Conservation (phyloP, 2,329 filamentous ascomycete genomes). For the Cyclaneusma minus region DNA sequence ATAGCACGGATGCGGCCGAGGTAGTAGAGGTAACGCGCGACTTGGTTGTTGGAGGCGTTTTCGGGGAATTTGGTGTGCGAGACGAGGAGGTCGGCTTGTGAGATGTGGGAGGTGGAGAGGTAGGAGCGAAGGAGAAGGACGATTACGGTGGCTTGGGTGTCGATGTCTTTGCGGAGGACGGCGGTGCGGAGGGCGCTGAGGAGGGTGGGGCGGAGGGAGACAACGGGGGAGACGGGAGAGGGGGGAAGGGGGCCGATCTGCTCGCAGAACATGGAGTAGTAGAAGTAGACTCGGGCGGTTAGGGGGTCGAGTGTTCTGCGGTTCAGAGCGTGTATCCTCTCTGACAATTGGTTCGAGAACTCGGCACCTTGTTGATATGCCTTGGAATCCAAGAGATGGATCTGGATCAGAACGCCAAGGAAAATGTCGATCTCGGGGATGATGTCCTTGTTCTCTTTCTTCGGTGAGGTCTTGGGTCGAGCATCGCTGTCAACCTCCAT, state of each 20-base stretch:
- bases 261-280: conserved; percentile 92
- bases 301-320: conserved; percentile 87
- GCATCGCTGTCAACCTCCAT: conserved; percentile 59
- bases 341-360: conserved; percentile 72
- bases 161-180: conserved; percentile 91
- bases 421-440: conserved; percentile 83
- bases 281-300: conserved; percentile 93
- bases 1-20: conserved; percentile 91
- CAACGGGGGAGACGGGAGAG: conserved; percentile 74
- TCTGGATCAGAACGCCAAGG: conserved; percentile 72
- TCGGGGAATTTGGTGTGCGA: conserved; percentile 92
- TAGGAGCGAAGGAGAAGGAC: conserved; percentile 93
- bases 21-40: conserved; percentile 94
- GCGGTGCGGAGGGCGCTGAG: conserved; percentile 82
- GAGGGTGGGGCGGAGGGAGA: conserved; percentile 72
- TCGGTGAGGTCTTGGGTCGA: conserved; percentile 33
- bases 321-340: conserved; percentile 78
- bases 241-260: conserved; percentile 75
- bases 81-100: conserved; percentile 88
- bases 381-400: conserved; percentile 77
- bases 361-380: conserved; percentile 64
- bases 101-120: conserved; percentile 88
- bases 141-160: conserved; percentile 94
- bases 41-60: conserved; percentile 93
- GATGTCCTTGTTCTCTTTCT: conserved; percentile 55